Evolutionary conservation across 441 rosid species (phyloP), one percentile per base, ranked within the genome.

Genomic region (Aleurites moluccanus): DNA sequence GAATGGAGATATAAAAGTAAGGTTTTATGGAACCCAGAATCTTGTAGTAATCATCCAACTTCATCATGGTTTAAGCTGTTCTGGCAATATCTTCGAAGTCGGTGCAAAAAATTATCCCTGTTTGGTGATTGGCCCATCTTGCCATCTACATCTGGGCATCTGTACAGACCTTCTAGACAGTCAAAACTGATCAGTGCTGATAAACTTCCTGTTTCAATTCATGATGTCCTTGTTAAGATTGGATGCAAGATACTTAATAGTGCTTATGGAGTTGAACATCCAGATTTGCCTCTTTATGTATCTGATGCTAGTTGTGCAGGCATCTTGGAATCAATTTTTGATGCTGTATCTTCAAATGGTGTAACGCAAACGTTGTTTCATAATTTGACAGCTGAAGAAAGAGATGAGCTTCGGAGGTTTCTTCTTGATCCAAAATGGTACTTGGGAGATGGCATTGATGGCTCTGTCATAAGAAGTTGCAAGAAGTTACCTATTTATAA

Each of bases 51-150:
- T 82, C 93, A 90, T 83, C 99, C 97, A 45, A 86, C 89, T 68
- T 83, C 89, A 62, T 79, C 94, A 83, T 96, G 99, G 99, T 85
- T 96, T 92, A 69, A 79, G 82, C 84, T 92, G 72, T 92, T 96
- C 75, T 96, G 99, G 98, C 89, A 80, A 79, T 96, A 96, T 83
- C 88, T 96, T 75, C 87, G 11, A 79, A 80, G 77, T 77, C 86
- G 81, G 52, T 87, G 97, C 77, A 90, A 86, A 80, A 88, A 84
- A 64, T 82, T 96, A 62, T 88, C 92, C 21, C 40, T 88, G 73
- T 93, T 96, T 79, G 80, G 87, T 82, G 99, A 93, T 77, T 96
- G 99, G 99, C 99, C 99, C 59, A 89, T 96, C 79, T 83, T 96
- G 86, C 99, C 99, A 73, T 90, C 97, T 61, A 88, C 86, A 55